Percentiles rank a stretch among this genome's conserved stretches.
Conservation (phyloP, 148 eudicot species). For the Chenopodium quinoa region DNA sequence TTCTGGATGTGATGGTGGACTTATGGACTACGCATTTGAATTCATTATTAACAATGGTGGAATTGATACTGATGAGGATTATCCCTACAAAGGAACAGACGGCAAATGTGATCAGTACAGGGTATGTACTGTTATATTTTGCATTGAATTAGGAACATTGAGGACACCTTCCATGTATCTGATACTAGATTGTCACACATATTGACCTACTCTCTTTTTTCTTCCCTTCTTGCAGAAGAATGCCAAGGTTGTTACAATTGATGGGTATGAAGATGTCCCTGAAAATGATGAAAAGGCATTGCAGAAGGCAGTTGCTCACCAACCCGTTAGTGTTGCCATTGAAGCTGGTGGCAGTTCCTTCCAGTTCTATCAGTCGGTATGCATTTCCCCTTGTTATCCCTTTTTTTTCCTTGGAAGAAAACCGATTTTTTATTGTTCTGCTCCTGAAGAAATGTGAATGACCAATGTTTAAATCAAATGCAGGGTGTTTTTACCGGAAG, state of each 20-base stretch:
- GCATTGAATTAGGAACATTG: neutral
- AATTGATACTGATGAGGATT: conserved; percentile 65
- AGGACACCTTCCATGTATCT: neutral
- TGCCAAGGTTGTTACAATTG: conserved; percentile 69
- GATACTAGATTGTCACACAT: neutral
- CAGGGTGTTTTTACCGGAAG: conserved; percentile 80
- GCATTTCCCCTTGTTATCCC: neutral
- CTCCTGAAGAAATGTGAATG: conserved; percentile 1
- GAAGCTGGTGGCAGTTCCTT: conserved; percentile 75
- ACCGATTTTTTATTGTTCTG: neutral
- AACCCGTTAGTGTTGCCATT: conserved; percentile 83
- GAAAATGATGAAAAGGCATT: conserved; percentile 58
- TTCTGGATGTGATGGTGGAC: conserved; percentile 80
- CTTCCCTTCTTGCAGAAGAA: conserved; percentile 48
- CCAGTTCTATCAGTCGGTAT: conserved; percentile 81
- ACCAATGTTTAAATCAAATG: neutral
- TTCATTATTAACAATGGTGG: conserved; percentile 77
- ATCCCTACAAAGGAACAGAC: conserved; percentile 67
- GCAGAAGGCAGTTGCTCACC: conserved; percentile 72
- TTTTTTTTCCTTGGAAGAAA: neutral
- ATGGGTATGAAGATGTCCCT: conserved; percentile 76
- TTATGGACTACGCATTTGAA: conserved; percentile 71
- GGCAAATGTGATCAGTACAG: conserved; percentile 52
- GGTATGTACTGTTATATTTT: conserved; percentile 33
- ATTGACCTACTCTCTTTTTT: conserved; percentile 4